phyloP scores from a whole-genome alignment of 2,329 filamentous ascomycete genomes.

The Allantophomopsis lycopodina region DNA sequence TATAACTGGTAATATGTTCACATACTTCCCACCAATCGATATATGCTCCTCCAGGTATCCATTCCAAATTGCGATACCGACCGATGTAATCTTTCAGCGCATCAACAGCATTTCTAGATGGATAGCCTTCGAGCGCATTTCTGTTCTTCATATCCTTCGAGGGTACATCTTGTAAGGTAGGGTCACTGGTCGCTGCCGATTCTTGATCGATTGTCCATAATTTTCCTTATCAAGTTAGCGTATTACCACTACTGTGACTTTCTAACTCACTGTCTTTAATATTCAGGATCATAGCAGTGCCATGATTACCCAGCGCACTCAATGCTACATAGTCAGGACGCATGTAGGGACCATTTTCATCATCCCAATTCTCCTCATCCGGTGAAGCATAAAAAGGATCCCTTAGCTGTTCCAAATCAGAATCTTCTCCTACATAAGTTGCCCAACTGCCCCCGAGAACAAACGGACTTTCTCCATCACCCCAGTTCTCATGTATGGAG shows the following conservation, averaged over 20 bases:
- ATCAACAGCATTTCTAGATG: constrained; percentile 1
- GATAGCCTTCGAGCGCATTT: constrained; percentile 2
- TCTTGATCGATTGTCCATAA: constrained; percentile 4
- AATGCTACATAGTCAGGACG: constrained; percentile 5
- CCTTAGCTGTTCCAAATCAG: background rate
- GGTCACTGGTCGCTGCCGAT: constrained; percentile 1
- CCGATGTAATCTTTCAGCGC: constrained; percentile 5
- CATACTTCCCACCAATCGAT: constrained; percentile 3
- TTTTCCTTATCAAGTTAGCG: background rate
- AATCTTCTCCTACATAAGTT: constrained; percentile 3
- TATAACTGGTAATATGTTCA: background rate
- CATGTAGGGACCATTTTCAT: constrained; percentile 5
- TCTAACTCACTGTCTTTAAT: constrained; percentile 1
- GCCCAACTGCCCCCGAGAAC: constrained; percentile 4
- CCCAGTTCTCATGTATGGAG: background rate
- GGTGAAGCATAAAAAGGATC: constrained; percentile 2
- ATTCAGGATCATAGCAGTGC: constrained; percentile 5
- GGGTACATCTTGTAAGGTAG: background rate
- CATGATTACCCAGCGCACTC: constrained; percentile 2
- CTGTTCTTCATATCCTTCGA: background rate
- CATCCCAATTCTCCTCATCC: background rate
- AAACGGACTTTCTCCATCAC: constrained; percentile 2
- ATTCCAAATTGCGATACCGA: constrained; percentile 3
- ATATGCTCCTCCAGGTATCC: constrained; percentile 3
- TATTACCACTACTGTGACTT: background rate